phyloP scores from a whole-genome alignment of 495 filamentous ascomycete species.

The Oleoguttula mirabilis region DNA sequence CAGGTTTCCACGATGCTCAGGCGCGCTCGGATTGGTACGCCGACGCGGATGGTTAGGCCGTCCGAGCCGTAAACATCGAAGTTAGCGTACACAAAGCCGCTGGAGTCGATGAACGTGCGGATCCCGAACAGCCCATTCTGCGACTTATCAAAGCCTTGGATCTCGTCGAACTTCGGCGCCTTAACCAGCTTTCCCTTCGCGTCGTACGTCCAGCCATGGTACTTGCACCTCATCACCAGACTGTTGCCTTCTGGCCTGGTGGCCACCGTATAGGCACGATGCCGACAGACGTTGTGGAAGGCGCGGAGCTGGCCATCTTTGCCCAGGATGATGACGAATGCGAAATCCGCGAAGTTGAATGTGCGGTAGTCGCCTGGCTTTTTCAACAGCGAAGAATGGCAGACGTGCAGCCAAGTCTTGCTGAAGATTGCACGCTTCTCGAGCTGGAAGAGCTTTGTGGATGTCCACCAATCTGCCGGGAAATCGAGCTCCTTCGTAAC shows the following conservation, averaged over 20 bases:
- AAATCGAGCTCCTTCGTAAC: slow-evolving; percentile 7
- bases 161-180: slow-evolving; percentile 42
- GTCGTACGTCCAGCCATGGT: slow-evolving; percentile 53
- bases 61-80: slow-evolving; percentile 8
- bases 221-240: slow-evolving; percentile 44
- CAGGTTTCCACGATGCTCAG: slow-evolving; percentile 3
- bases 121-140: slow-evolving; percentile 37
- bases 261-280: slow-evolving; percentile 45
- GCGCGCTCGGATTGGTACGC: slow-evolving; percentile 3
- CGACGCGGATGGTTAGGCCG: slow-evolving; percentile 7
- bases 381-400: slow-evolving; percentile 5
- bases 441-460: not conserved
- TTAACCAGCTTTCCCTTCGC: slow-evolving; percentile 42
- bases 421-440: slow-evolving; percentile 4
- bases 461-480: slow-evolving; percentile 7
- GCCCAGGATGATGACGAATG: slow-evolving; percentile 5
- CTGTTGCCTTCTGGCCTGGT: slow-evolving; percentile 37
- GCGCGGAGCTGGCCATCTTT: slow-evolving; percentile 20
- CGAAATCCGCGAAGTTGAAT: slow-evolving; percentile 6
- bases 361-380: slow-evolving; percentile 7
- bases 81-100: slow-evolving; percentile 27
- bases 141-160: slow-evolving; percentile 43
- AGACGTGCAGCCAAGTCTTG: slow-evolving; percentile 7
- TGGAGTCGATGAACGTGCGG: slow-evolving; percentile 35
- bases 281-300: slow-evolving; percentile 47